Base-by-base conservation (phyloP, 179 eudicot genomes). In the Beta lomatogona region DNA sequence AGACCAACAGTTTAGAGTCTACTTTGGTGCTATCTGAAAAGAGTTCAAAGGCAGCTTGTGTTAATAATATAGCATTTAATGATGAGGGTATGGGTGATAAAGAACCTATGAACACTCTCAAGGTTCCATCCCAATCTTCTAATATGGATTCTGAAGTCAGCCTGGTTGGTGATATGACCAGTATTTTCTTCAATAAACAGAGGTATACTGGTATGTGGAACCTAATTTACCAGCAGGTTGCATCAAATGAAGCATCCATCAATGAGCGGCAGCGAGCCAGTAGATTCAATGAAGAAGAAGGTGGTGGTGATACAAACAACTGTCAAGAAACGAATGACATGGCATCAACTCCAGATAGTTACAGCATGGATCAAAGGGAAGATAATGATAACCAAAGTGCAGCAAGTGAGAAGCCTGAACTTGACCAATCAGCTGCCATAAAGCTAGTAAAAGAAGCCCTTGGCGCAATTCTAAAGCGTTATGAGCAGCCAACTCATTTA, bases 391-490 rank as follows among this genome's bases (percentile, higher is more conserved):
- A 61, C 79, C 76, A 64, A 71, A 66, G 80, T 54, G 63, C 60
- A 81, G 50, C 64, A 54, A 15, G 31, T 25, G 84, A 76, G 60
- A 74, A 57, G 80, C 71, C 54, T 14, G 85, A 88, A 41, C 59
- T 83, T 75, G 82, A 85, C 75, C 85, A 84, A 71, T 77, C 84
- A 54, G 85, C 85, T 84, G 91, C 89, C 55, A 82, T 94, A 79
- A 92, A 90, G 83, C 90, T 96, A 10, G 93, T 96, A 59, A 86
- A 76, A 82, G 93, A 94, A 71, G 97, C 98, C 60, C 89, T 96
- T 80, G 81, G 86, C 77, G 96, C 92, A 85, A 90, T 94, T 60
- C 88, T 95, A 53, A 78, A 76, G 50, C 88, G 81, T 82, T 86
- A 89, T 77, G 97, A 90, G 69, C 91, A 87, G 71, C 81, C 90